A percentile compares a stretch with the other conserved stretches of the same genome.
Conservation (phyloP, 257 asterid species). For the Nicotiana tabacum region DNA sequence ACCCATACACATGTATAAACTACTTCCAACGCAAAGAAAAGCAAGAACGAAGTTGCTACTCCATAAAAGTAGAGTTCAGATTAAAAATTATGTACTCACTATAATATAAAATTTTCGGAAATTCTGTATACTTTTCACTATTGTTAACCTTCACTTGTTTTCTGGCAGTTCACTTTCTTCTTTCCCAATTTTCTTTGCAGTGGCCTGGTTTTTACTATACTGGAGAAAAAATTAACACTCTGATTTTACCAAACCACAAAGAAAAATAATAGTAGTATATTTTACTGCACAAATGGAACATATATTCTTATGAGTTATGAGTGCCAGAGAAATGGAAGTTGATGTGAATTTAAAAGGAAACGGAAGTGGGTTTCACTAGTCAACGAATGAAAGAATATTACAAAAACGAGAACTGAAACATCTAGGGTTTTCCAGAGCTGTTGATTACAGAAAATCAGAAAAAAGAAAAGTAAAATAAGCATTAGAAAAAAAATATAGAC, state of each 20-base stretch:
- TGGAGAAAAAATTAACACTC: not conserved
- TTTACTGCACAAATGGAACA: not conserved
- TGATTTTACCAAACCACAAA: not conserved
- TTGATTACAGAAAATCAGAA: not conserved
- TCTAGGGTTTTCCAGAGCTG: not conserved
- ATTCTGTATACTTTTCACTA: not conserved
- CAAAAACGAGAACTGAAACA: not conserved
- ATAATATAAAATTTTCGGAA: not conserved
- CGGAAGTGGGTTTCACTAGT: not conserved
- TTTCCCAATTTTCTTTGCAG: not conserved
- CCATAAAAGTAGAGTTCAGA: not conserved
- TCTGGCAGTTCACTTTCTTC: not conserved
- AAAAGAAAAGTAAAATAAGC: not conserved
- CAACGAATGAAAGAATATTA: not conserved
- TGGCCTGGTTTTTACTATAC: not conserved
- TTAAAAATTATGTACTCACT: not conserved
- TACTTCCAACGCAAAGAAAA: not conserved
- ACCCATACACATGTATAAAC: not conserved
- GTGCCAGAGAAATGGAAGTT: not conserved
- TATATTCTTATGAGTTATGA: too few relatives aligned
- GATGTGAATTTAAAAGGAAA: not conserved
- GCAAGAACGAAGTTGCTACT: not conserved
- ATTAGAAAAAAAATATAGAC: not conserved
- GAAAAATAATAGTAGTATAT: not conserved
- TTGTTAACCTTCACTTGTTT: not conserved